phyloP scores from a whole-genome alignment of 257 asterid genomes.

The Ilex aquifolium region DNA sequence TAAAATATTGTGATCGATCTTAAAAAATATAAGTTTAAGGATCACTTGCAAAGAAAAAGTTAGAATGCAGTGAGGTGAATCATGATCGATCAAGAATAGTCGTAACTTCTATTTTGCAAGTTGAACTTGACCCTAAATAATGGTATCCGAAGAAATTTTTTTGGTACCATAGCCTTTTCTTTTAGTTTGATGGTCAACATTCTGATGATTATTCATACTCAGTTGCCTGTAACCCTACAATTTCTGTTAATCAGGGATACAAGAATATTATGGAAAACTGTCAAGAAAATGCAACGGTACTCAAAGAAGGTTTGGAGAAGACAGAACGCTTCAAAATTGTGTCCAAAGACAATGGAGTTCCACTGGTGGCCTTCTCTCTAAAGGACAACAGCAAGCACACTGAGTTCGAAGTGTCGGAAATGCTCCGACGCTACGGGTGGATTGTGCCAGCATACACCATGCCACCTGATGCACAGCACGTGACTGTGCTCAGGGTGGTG shows the following conservation, averaged over 20 bases:
- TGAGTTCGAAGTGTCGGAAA: slow-evolving; percentile 70
- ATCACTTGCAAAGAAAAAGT: neutral
- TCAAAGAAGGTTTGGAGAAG: slow-evolving; percentile 56
- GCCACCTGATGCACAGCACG: slow-evolving; percentile 81
- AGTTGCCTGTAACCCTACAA: too few relatives aligned
- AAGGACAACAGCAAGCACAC: slow-evolving; percentile 65
- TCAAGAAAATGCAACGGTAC: slow-evolving; percentile 65
- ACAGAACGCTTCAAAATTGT: slow-evolving; percentile 68
- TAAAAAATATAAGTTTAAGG: too few relatives aligned
- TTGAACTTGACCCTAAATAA: too few relatives aligned
- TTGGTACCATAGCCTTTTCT: too few relatives aligned
- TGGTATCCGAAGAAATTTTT: too few relatives aligned
- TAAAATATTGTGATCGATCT: too few relatives aligned
- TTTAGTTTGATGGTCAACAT: too few relatives aligned
- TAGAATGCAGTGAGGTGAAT: too few relatives aligned
- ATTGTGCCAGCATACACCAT: slow-evolving; percentile 88
- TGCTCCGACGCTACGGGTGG: slow-evolving; percentile 78
- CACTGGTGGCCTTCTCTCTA: slow-evolving; percentile 81
- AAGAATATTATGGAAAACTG: slow-evolving; percentile 78
- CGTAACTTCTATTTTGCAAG: too few relatives aligned
- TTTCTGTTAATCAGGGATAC: slow-evolving; percentile 48
- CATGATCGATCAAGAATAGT: too few relatives aligned
- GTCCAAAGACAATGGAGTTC: slow-evolving; percentile 83
- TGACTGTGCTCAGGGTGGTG: slow-evolving; percentile 74
- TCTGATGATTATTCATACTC: too few relatives aligned